phyloP scores from a whole-genome alignment of 2,329 filamentous ascomycete species.

The Aureobasidium pullulans region DNA sequence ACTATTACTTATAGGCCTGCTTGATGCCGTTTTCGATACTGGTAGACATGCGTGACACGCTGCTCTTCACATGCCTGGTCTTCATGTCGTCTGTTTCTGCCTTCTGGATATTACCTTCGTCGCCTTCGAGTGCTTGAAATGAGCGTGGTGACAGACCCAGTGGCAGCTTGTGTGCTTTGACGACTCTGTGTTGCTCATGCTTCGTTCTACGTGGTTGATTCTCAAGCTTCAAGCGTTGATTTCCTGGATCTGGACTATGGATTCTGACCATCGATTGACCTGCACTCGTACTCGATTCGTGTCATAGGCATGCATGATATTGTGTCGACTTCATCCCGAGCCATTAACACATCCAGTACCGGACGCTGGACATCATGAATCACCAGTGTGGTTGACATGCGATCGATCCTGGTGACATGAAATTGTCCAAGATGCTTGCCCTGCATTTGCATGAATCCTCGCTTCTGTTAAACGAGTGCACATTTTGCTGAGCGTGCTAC shows the following conservation, averaged over 20 bases:
- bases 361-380: not conserved
- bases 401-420: not conserved
- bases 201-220: slow-evolving; percentile 6
- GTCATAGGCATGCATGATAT: not conserved
- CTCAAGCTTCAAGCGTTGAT: not conserved
- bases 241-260: slow-evolving; percentile 2
- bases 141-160: slow-evolving; percentile 2
- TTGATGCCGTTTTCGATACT: slow-evolving; percentile 11
- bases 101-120: slow-evolving; percentile 10
- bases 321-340: not conserved
- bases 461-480: not conserved
- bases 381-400: not conserved
- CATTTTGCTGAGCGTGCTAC: not conserved
- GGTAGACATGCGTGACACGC: slow-evolving; percentile 14
- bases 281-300: not conserved
- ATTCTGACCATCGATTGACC: not conserved
- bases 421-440: not conserved
- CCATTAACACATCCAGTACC: not conserved
- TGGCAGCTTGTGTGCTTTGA: slow-evolving; percentile 4
- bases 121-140: slow-evolving; percentile 1
- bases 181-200: not conserved
- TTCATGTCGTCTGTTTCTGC: not conserved
- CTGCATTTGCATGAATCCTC: not conserved
- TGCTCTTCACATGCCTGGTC: slow-evolving; percentile 12
- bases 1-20: slow-evolving; percentile 10